These are phyloP conservation scores for Clonostachys byssicola DNA, from an alignment of 2,329 filamentous ascomycete species.

Conservation along the genomic window DNA sequence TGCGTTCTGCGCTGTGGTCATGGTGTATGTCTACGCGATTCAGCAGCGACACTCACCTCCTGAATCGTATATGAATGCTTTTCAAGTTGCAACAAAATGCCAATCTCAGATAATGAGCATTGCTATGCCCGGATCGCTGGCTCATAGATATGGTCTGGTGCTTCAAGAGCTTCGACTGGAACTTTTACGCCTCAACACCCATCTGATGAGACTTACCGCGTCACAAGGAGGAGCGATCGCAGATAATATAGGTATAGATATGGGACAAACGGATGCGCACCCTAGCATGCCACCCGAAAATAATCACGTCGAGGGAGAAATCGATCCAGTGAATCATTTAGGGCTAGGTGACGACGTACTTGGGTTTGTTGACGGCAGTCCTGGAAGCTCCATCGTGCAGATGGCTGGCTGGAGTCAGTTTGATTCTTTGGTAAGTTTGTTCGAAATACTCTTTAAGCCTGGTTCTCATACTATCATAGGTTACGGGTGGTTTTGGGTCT, in stretches of 20 bases:
- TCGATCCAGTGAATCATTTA: not conserved
- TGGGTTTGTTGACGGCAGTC: constrained; percentile 2
- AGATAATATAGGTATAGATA: not conserved
- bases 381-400: constrained; percentile 6
- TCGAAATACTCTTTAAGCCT: no score
- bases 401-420: constrained; percentile 16
- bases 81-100: constrained; percentile 30
- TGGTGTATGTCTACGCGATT: constrained; percentile 37
- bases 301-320: no score
- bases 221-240: not conserved
- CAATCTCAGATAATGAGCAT: constrained; percentile 30
- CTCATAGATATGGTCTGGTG: constrained; percentile 33
- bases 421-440: constrained; percentile 11
- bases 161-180: constrained; percentile 25
- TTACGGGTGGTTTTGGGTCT: no score
- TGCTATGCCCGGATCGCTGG: constrained; percentile 28
- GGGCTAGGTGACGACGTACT: not conserved
- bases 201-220: constrained; percentile 3
- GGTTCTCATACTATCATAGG: no score
- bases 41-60: constrained; percentile 21
- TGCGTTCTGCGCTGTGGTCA: constrained; percentile 36
- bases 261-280: not conserved
- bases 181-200: constrained; percentile 12
- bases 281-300: not conserved
- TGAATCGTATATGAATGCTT: constrained; percentile 18